These are phyloP conservation scores for Aspergillus novofumigatus DNA, from an alignment of 2,329 filamentous ascomycete genomes.

Conservation along the genomic window DNA sequence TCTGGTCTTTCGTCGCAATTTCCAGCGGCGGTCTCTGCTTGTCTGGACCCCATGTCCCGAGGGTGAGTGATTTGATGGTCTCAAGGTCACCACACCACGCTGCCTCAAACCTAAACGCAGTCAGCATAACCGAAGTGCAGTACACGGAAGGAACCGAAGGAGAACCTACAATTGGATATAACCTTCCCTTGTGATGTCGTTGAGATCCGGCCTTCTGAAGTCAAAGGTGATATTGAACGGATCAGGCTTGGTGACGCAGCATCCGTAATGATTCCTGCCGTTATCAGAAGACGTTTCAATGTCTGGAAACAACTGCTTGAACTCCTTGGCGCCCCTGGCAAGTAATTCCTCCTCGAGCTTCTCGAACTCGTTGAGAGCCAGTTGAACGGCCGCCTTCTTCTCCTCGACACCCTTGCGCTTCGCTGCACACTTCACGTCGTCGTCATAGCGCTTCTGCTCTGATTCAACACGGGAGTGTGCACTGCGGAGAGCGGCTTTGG, in stretches of 20 bases:
- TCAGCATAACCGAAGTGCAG: slow-evolving; percentile 40
- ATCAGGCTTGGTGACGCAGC: slow-evolving; percentile 12
- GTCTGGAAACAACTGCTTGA: slow-evolving; percentile 60
- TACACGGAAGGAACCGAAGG: background rate
- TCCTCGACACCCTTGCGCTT: slow-evolving; percentile 35
- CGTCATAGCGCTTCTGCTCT: slow-evolving; percentile 28
- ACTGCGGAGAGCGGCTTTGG: slow-evolving; percentile 34
- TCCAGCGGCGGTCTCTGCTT: slow-evolving; percentile 58
- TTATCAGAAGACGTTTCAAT: background rate
- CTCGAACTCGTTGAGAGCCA: slow-evolving; percentile 51
- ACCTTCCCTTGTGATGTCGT: slow-evolving; percentile 50
- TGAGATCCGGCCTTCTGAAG: slow-evolving; percentile 51
- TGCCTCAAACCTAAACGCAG: slow-evolving; percentile 55
- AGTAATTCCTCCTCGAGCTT: slow-evolving; percentile 54
- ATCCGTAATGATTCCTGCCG: background rate
- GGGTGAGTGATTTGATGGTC: slow-evolving; percentile 46
- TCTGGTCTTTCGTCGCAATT: slow-evolving; percentile 55
- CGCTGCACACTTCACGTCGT: background rate
- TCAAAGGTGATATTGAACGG: slow-evolving; percentile 49
- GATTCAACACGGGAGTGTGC: slow-evolving; percentile 37
- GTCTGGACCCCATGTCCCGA: slow-evolving; percentile 37
- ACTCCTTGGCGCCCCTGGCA: slow-evolving; percentile 61
- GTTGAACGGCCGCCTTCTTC: slow-evolving; percentile 55
- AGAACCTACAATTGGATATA: slow-evolving; percentile 60
- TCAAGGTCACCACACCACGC: slow-evolving; percentile 67